phyloP scores from a whole-genome alignment of 2,329 filamentous ascomycete species.

The Exophiala sideris region DNA sequence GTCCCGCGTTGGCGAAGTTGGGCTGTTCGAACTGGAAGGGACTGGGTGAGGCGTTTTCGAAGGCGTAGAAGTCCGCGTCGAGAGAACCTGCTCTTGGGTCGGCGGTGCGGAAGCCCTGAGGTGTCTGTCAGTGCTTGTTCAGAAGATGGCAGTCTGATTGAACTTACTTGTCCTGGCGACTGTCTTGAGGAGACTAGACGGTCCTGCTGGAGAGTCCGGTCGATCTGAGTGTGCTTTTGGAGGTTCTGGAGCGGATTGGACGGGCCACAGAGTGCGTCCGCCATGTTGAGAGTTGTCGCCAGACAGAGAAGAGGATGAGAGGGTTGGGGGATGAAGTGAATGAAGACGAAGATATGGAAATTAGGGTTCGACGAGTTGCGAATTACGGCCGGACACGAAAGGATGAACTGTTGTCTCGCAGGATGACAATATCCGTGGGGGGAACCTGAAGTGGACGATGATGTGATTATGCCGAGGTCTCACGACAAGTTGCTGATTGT shows the following conservation, averaged over 20 bases:
- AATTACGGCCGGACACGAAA: no score
- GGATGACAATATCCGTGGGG: no score
- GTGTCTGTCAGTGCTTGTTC: neutral
- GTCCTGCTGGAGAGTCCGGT: conserved; percentile 71
- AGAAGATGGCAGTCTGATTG: conserved; percentile 15
- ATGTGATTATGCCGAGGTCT: no score
- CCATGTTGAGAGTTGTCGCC: conserved; percentile 48
- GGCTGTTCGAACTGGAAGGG: conserved; percentile 32
- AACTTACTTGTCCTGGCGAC: conserved; percentile 53
- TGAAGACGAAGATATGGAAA: neutral
- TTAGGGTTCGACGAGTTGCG: no score
- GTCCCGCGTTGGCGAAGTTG: conserved; percentile 19
- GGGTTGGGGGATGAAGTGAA: neutral
- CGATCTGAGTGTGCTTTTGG: conserved; percentile 65
- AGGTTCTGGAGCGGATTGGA: conserved; percentile 73
- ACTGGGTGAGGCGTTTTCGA: conserved; percentile 52
- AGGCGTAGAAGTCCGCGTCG: conserved; percentile 67
- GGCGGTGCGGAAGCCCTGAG: conserved; percentile 61
- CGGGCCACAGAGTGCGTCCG: conserved; percentile 68
- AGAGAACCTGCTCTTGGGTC: conserved; percentile 53
- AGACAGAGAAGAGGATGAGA: neutral
- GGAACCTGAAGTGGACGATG: no score
- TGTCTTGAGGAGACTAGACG: conserved; percentile 54
- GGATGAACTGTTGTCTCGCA: no score
- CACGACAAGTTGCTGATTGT: no score